Evolutionary conservation across 169 alveolate genomes (phyloP).

Genomic region (Plasmodium falciparum): DNA sequence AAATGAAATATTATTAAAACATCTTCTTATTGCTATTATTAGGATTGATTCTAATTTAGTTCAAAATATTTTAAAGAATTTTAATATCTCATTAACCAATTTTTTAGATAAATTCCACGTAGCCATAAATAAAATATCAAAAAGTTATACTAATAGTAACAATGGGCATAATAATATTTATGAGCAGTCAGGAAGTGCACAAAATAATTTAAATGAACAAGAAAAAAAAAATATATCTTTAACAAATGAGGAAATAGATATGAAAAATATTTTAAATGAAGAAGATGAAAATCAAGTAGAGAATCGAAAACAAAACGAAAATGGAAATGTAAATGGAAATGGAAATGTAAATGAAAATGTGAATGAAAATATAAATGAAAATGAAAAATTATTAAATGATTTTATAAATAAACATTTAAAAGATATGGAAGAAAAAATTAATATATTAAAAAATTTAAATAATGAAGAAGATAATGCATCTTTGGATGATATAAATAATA

Average conservation of each 20-base stretch:
- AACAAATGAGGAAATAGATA: not conserved
- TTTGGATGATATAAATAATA: not conserved
- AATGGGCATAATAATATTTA: not conserved
- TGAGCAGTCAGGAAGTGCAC: too few species aligned
- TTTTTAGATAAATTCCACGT: constrained; percentile 50
- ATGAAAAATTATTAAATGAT: constrained; percentile 3
- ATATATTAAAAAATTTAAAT: constrained; percentile 14
- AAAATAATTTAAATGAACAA: constrained; percentile 3
- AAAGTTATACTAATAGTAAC: not conserved
- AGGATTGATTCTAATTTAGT: constrained; percentile 25
- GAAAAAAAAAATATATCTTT: not conserved
- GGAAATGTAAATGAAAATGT: too few species aligned
- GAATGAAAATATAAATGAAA: not conserved
- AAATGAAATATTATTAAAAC: constrained; percentile 33
- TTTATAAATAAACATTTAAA: constrained; percentile 49
- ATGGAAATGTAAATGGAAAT: too few species aligned
- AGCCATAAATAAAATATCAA: constrained; percentile 5
- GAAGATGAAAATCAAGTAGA: not conserved
- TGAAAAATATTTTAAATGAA: not conserved
- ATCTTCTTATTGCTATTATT: constrained; percentile 48
- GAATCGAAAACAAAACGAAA: too few species aligned
- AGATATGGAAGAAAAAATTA: constrained; percentile 39
- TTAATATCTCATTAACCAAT: constrained; percentile 31
- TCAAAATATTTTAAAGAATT: constrained; percentile 52
- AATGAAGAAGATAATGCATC: not conserved